Evolutionary conservation across 208 protist genomes (phyloP).

Genomic region (Tritrichomonas musculus): DNA sequence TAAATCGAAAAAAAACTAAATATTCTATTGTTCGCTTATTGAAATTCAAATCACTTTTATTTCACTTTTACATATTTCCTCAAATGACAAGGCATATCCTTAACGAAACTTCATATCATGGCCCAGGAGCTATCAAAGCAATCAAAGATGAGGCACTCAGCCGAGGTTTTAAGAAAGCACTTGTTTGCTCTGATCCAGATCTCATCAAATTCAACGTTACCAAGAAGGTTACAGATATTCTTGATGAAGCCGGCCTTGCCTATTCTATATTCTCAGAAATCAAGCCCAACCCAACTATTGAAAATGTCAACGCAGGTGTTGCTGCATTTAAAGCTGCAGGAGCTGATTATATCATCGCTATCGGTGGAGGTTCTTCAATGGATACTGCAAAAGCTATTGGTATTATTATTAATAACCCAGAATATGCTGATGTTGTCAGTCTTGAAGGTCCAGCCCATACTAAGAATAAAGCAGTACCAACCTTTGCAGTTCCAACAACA

Average conservation of each 20-base stretch:
- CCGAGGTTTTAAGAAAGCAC: not conserved
- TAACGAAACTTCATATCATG: no score
- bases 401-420: constrained; percentile 51
- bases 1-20: no score
- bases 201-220: not conserved
- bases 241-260: not conserved
- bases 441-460: constrained; percentile 48
- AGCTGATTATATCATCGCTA: constrained; percentile 28
- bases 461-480: not conserved
- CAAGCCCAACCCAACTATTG: not conserved
- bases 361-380: constrained; percentile 55
- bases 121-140: not conserved
- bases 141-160: not conserved
- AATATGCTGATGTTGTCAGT: constrained; percentile 37
- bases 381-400: constrained; percentile 53
- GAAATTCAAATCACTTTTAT: no score
- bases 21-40: no score
- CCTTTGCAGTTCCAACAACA: constrained; percentile 49
- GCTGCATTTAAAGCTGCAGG: not conserved
- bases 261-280: not conserved
- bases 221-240: not conserved
- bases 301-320: not conserved
- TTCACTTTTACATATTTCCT: no score
- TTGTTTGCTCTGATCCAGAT: not conserved
- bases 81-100: no score